Evolutionary conservation across 257 asterid genomes (phyloP), one percentile per base, ranked within the genome.

Genomic region (Petunia secreta): DNA sequence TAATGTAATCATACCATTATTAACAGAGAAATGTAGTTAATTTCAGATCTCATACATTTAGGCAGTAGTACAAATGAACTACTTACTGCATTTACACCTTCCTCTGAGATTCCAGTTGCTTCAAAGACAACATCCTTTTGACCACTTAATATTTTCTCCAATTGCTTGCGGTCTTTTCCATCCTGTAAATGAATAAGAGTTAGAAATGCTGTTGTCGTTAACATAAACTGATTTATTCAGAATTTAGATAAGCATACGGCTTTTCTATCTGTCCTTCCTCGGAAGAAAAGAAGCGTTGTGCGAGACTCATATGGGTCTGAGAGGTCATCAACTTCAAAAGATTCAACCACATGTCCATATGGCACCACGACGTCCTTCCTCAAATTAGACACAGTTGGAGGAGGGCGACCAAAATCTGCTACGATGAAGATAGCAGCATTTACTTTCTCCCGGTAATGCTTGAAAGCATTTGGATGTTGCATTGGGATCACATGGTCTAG

Each of bases 401-500:
- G 82, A 77, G 90, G 87, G 63, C 99, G 98, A 6, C 96, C 99
- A 81, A 95, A 95, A 87, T 95, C 99, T 39, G 98, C 94, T 57
- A 95, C 99, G 6, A 95, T 85, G 79, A 92, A 88, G 87, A 95
- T 93, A 53, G 98, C 88, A 8, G 91, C 85, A 82, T 90, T 91
- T 79, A 95, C 82, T 83, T 83, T 82, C 77, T 86, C 89, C 46
- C 97, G 93, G 77, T 88, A 89, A 78, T 88, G 93, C 80, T 94
- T 91, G 88, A 95, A 93, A 67, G 98, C 99, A 84, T 95, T 95
- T 34, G 99, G 98, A 89, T 95, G 99, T 82, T 92, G 98, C 88
- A 95, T 77, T 15, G 98, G 97, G 65, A 95, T 91, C 34, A 95
- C 94, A 69, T 95, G 99, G 85, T 95, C 98, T 80, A 88, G 79